Evolutionary conservation across 2,329 filamentous ascomycete genomes (phyloP), one percentile per base, ranked within the genome.

Genomic region (Venturia asperata): DNA sequence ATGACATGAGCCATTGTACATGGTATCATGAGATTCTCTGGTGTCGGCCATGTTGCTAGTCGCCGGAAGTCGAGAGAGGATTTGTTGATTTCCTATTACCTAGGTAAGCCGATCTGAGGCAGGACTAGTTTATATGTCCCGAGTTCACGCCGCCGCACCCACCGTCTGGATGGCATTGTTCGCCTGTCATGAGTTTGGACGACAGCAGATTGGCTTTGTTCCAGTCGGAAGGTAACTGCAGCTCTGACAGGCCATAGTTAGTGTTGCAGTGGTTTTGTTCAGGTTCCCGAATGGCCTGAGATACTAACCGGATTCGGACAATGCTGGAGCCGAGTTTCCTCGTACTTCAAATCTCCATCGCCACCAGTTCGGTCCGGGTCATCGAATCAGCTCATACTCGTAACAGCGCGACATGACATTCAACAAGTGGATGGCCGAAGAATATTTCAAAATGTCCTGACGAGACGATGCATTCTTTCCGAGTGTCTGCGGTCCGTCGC

Each of bases 1-100:
- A 39, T 63, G 61, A 24, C 61, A 63, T 34, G 61, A 63, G 13
- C 61, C 61, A 24, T 37, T 63, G 43, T 63, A 63, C 15, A 63
- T 58, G 13, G 52, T 37, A 37, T 58, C 52, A 24, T 58, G 52
- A 21, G 27, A 5, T 19, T 37, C 27, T 27, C 7, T 58, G 9
- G 52, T 37, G 52, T 58, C 27, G 30, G 27, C 30, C 52, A 58
- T 58, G 52, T 9, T 58, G 30, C 1, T 15, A 30, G 7, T 34
- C 2, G 9, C 19, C 10, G 5, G 19, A 47, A 19, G n/a, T 10
- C 13, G 27, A 34, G 24, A 55, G 49, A 17, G 45, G 19, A 47
- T 19, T 55, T 15, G 3, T 34, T 55, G 49, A 34, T 19, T 34
- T 34, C 24, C 7, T 21, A 2, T 10, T 6, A 45, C 5, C 21